Conservation (phyloP, 106 monocot species). For the Dactylorhiza incarnata region DNA sequence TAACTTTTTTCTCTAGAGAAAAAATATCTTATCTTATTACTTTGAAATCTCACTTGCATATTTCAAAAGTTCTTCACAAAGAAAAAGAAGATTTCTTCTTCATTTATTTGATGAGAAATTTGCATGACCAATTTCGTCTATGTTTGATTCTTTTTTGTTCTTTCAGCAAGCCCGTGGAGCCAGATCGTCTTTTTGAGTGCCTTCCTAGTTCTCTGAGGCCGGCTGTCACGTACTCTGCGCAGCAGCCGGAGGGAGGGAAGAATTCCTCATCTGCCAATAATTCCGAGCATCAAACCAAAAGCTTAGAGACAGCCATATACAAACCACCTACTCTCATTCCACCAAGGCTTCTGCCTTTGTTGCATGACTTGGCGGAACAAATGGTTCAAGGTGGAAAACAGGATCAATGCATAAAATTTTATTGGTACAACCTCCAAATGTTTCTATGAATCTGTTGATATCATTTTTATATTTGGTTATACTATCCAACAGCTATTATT, state of each 20-base stretch:
- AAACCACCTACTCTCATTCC: slow-evolving; percentile 73
- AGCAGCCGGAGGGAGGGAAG: slow-evolving; percentile 29
- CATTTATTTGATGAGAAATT: not conserved
- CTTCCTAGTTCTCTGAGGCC: slow-evolving; percentile 61
- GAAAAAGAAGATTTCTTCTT: not conserved
- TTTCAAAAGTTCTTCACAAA: not conserved
- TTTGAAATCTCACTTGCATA: not conserved
- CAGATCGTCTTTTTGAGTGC: slow-evolving; percentile 63
- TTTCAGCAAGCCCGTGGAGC: slow-evolving; percentile 84
- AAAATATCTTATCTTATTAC: not conserved
- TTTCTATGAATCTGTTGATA: not conserved
- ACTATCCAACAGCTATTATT: not conserved
- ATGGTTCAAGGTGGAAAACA: slow-evolving; percentile 73
- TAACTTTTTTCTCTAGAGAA: not conserved
- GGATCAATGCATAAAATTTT: slow-evolving; percentile 64
- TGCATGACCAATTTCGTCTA: not conserved
- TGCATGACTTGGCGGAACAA: slow-evolving; percentile 76
- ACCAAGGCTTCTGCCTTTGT: slow-evolving; percentile 55
- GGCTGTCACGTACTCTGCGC: slow-evolving; percentile 25
- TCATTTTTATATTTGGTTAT: not conserved
- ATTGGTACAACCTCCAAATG: slow-evolving; percentile 34
- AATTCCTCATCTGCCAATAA: slow-evolving; percentile 12
- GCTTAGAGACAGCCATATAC: slow-evolving; percentile 45
- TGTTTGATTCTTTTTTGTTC: not conserved
- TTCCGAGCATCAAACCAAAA: slow-evolving; percentile 36